These are phyloP conservation scores for Ilyonectria robusta DNA, from an alignment of 2,329 filamentous ascomycete species.

Conservation along the genomic window DNA sequence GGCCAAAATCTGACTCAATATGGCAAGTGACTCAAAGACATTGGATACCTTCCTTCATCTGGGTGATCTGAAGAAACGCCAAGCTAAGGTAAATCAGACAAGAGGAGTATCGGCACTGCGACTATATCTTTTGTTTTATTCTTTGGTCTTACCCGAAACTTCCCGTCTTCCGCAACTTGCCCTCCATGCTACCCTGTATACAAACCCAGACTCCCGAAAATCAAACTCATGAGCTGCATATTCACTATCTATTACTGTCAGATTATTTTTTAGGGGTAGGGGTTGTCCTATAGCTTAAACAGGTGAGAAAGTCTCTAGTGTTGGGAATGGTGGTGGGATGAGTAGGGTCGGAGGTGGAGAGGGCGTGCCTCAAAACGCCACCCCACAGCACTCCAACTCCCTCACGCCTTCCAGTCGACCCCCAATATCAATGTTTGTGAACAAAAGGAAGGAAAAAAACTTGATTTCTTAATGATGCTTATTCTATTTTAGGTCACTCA, in stretches of 20 bases:
- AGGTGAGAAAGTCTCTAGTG: background rate
- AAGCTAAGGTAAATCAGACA: background rate
- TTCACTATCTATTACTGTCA: background rate
- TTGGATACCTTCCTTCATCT: background rate
- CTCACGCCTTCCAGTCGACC: no score
- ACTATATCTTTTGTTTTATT: no score
- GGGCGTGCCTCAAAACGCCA: no score
- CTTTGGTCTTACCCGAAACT: no score
- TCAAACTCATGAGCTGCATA: background rate
- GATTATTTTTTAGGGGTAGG: no score
- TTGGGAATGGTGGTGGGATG: background rate
- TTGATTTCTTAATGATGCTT: background rate
- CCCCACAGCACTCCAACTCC: no score
- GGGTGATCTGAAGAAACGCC: no score
- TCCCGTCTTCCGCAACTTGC: background rate
- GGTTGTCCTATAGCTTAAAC: no score
- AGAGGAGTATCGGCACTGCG: background rate
- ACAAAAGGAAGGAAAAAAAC: no score
- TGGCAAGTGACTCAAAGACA: conserved; percentile 25
- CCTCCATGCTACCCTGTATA: background rate
- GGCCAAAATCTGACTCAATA: conserved; percentile 27
- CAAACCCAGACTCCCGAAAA: background rate
- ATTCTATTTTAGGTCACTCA: background rate
- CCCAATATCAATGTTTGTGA: no score
- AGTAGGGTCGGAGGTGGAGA: background rate